A percentile compares a stretch with the other conserved stretches of the same genome.
Conservation (phyloP, 805 yeast species). For the Saturnispora gosingensis region DNA sequence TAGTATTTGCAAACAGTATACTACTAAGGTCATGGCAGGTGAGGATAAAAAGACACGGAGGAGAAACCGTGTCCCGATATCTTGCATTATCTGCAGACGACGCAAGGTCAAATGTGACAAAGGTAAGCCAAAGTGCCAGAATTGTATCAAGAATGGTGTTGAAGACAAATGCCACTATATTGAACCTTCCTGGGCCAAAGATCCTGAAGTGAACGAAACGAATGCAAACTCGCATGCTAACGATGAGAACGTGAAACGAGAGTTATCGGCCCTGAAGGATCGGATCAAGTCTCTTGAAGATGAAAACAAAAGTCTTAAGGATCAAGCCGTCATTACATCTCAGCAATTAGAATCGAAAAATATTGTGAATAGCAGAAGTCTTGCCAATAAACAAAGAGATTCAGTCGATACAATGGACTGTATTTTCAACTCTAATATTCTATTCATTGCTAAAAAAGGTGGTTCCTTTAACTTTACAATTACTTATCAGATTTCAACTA, state of each 20-base stretch:
- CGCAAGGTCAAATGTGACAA: conserved; percentile 34
- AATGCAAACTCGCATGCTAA: conserved; percentile 15
- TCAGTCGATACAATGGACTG: conserved; percentile 26
- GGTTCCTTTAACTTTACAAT: conserved; percentile 29
- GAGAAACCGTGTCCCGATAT: conserved; percentile 32
- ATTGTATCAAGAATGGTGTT: conserved; percentile 49
- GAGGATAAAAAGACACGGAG: conserved; percentile 22
- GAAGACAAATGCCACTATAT: conserved; percentile 48
- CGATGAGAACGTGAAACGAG: conserved; percentile 2
- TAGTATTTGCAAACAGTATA: not conserved
- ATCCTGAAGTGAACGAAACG: conserved; percentile 27
- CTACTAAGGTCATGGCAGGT: not conserved
- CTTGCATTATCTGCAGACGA: conserved; percentile 32
- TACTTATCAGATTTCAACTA: conserved; percentile 34
- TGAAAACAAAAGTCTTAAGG: conserved; percentile 24
- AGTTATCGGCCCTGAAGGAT: conserved; percentile 1
- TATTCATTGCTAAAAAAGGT: conserved; percentile 29
- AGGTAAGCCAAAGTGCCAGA: conserved; percentile 46
- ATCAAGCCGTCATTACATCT: not conserved
- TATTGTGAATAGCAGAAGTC: not conserved
- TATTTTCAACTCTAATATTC: conserved; percentile 26
- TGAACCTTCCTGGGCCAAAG: conserved; percentile 54
- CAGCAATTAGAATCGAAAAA: not conserved
- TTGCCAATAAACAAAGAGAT: conserved; percentile 13
- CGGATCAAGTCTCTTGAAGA: conserved; percentile 18